Evolutionary conservation across 495 filamentous ascomycete genomes (phyloP).

Genomic region (Tuber indicum): DNA sequence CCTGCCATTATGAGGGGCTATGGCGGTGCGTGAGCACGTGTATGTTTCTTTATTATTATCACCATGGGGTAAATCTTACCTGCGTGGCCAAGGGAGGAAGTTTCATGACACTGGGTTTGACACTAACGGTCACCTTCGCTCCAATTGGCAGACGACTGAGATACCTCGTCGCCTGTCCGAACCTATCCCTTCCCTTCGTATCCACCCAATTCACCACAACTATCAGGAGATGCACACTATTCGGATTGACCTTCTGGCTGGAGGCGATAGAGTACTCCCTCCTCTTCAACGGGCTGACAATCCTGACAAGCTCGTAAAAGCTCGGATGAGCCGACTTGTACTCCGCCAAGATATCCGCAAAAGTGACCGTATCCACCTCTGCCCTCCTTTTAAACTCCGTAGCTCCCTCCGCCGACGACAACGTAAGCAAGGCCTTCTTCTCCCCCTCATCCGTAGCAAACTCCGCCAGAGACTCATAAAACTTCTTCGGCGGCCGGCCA

Average conservation of each 20-base stretch:
- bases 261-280: constrained; percentile 97
- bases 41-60: background rate
- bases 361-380: constrained; percentile 90
- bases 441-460: constrained; percentile 78
- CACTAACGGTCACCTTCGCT: constrained; percentile 72
- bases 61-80: constrained; percentile 5
- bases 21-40: constrained; percentile 51
- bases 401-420: constrained; percentile 78
- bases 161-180: constrained; percentile 87
- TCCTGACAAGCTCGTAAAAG: constrained; percentile 84
- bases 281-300: constrained; percentile 87
- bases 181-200: constrained; percentile 76
- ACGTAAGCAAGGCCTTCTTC: constrained; percentile 66
- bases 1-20: constrained; percentile 94
- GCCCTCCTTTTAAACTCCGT: constrained; percentile 88
- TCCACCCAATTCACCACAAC: constrained; percentile 96
- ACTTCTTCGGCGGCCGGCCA: constrained; percentile 90
- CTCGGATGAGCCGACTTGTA: constrained; percentile 80
- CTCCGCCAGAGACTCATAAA: constrained; percentile 87
- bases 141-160: constrained; percentile 68
- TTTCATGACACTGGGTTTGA: constrained; percentile 98
- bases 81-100: constrained; percentile 60
- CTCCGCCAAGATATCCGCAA: constrained; percentile 80
- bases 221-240: constrained; percentile 84
- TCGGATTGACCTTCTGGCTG: constrained; percentile 83